Evolutionary conservation across 495 filamentous ascomycete species (phyloP), one percentile per base, ranked within the genome.

Genomic region (Aspergillus homomorphus): DNA sequence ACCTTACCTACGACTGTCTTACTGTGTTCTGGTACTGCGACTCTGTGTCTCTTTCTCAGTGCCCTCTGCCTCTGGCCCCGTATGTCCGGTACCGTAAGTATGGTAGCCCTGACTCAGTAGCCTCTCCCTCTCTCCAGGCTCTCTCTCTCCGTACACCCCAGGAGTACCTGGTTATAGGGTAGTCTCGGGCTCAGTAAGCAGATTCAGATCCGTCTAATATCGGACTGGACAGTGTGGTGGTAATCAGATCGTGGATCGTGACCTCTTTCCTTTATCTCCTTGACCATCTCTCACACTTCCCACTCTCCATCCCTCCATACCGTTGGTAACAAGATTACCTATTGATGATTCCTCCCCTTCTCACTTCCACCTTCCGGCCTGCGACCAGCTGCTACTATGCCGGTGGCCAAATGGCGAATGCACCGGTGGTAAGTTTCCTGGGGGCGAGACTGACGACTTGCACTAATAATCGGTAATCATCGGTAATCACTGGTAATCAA

Each of bases 391-490:
- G 5, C 12, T 14, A 5, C 33, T 6, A 33, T 33, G 46, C 33
- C 19, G 53, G 58, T 60, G 58, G 58, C 58, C 58, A 60, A 60
- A 60, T 23, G 46, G 21, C 21, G 50, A 45, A 53, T 10, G 22
- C 16, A 38, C 19, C 26, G 33, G 46, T 56, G 56, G 56, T 58
- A 52, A 53, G 23, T 58, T 58, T 48, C 43, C 54, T 44, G 45
- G 54, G 33, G 54, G 54, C 54, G 44, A 56, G 38, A 56, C 54
- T 46, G 33, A 38, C 33, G 33, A 38, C 45, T 41, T 55, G 24
- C 14, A 45, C 26, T 16, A 21, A 51, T 56, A 53, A 60, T 38
- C 41, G 51, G 45, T 54, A 44, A 19, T 58, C 19, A 14, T 45
- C 44, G 45, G 51, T 38, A 7, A 38, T 9, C 6, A 14, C 58